These are phyloP conservation scores for Fusarium falciforme DNA, from an alignment of 2,329 filamentous ascomycete species.

Conservation along the genomic window DNA sequence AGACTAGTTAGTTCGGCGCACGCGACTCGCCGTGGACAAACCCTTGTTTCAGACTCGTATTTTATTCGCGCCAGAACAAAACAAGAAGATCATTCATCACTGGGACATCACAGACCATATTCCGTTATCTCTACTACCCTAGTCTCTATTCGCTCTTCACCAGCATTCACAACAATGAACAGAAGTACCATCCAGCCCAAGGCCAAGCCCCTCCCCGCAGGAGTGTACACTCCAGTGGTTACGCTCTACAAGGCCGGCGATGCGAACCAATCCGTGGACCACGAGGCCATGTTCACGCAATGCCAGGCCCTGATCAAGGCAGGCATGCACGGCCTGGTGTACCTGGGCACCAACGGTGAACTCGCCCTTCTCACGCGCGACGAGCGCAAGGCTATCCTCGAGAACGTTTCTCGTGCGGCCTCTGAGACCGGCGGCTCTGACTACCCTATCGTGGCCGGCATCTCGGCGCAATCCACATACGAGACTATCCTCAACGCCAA, in stretches of 20 bases:
- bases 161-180: slow-evolving; percentile 37
- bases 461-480: slow-evolving; percentile 63
- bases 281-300: slow-evolving; percentile 57
- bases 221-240: slow-evolving; percentile 60
- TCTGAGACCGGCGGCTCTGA: slow-evolving; percentile 47
- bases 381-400: slow-evolving; percentile 56
- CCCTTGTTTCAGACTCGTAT: background rate
- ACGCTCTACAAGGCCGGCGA: slow-evolving; percentile 57
- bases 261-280: slow-evolving; percentile 54
- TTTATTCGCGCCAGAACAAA: background rate
- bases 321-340: slow-evolving; percentile 59
- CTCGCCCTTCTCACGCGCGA: slow-evolving; percentile 54
- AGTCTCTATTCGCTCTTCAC: background rate
- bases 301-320: slow-evolving; percentile 55
- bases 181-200: slow-evolving; percentile 49
- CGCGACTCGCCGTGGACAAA: background rate
- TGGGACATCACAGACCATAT: background rate
- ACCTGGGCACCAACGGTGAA: slow-evolving; percentile 61
- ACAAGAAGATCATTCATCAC: background rate
- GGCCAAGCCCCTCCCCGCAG: slow-evolving; percentile 52
- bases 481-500: slow-evolving; percentile 75
- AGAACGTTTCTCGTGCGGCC: slow-evolving; percentile 52
- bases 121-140: background rate
- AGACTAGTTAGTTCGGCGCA: background rate
- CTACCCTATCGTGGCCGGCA: slow-evolving; percentile 59